These are phyloP conservation scores for Penicillium ochrochloron DNA, from an alignment of 495 filamentous ascomycete species.

Conservation along the genomic window DNA sequence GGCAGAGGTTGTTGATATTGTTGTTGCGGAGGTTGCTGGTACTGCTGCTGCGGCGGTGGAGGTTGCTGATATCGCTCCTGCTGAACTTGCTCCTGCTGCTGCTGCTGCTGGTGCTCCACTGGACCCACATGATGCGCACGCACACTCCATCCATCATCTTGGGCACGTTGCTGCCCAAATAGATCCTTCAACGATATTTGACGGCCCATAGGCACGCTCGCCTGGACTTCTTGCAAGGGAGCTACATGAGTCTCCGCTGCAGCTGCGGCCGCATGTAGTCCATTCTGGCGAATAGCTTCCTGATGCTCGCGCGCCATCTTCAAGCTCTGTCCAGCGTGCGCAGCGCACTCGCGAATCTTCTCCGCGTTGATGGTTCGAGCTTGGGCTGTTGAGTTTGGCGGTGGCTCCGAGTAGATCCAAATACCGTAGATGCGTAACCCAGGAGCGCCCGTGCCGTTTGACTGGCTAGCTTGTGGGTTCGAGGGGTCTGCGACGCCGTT, in stretches of 20 bases:
- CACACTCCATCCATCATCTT: conserved; percentile 57
- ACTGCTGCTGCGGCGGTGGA: conserved; percentile 14
- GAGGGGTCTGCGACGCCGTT: conserved; percentile 26
- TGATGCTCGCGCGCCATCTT: conserved; percentile 47
- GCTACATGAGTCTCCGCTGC: conserved; percentile 34
- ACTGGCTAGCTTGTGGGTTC: conserved; percentile 18
- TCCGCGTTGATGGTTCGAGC: conserved; percentile 54
- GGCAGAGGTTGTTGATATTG: conserved; percentile 17
- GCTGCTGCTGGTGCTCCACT: conserved; percentile 18
- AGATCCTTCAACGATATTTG: conserved; percentile 59
- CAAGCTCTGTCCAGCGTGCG: conserved; percentile 51
- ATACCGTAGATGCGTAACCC: conserved; percentile 57
- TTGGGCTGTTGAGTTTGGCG: conserved; percentile 58
- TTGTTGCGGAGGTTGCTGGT: conserved; percentile 10
- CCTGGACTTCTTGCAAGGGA: conserved; percentile 40
- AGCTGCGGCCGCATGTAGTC: conserved; percentile 41
- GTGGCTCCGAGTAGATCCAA: conserved; percentile 67
- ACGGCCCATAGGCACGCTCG: conserved; percentile 54
- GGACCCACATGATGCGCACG: conserved; percentile 42
- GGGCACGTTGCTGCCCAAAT: conserved; percentile 58
- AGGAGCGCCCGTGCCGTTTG: conserved; percentile 16
- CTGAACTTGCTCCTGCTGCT: conserved; percentile 10
- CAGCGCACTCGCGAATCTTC: conserved; percentile 59
- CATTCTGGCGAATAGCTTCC: conserved; percentile 46
- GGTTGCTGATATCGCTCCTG: conserved; percentile 17